Percentiles rank a stretch among this genome's conserved stretches.
These are phyloP conservation scores for Fonsecaea erecta DNA, from an alignment of 2,329 filamentous ascomycete species.

Conservation along the genomic window DNA sequence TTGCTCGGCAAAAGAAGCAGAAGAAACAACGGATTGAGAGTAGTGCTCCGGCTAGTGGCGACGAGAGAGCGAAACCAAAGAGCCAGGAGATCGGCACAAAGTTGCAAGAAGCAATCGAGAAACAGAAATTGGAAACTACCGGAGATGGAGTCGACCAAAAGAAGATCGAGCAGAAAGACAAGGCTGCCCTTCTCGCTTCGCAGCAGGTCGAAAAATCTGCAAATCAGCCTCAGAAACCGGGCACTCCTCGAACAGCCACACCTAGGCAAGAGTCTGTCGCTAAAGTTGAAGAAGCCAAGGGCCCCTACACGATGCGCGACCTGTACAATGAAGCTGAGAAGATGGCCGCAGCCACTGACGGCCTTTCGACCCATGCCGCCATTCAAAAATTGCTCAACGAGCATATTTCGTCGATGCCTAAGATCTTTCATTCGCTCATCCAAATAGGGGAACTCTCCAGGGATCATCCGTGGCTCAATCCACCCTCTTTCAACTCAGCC, in stretches of 20 bases:
- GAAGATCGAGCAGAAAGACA: slow-evolving; percentile 16
- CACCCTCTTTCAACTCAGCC: slow-evolving; percentile 42
- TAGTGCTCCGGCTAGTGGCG: slow-evolving; percentile 21
- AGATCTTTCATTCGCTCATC: slow-evolving; percentile 35
- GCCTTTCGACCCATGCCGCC: slow-evolving; percentile 22
- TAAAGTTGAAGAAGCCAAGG: slow-evolving; percentile 18
- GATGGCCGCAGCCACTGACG: slow-evolving; percentile 13
- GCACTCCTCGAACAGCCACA: slow-evolving; percentile 17
- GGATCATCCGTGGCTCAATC: slow-evolving; percentile 47
- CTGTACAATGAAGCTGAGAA: slow-evolving; percentile 33
- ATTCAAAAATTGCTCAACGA: slow-evolving; percentile 31
- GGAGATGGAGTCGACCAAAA: not conserved
- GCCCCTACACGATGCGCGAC: slow-evolving; percentile 34
- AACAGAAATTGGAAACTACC: not conserved
- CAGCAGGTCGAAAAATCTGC: slow-evolving; percentile 8
- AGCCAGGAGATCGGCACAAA: slow-evolving; percentile 2
- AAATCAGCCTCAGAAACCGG: slow-evolving; percentile 6
- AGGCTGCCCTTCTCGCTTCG: not conserved
- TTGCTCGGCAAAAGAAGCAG: slow-evolving; percentile 66
- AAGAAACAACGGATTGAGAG: slow-evolving; percentile 43
- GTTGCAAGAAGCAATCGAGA: slow-evolving; percentile 3
- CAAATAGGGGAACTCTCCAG: slow-evolving; percentile 41
- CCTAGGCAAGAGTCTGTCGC: slow-evolving; percentile 18
- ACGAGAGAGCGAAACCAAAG: slow-evolving; percentile 13
- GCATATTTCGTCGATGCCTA: slow-evolving; percentile 33